A percentile compares a stretch with the other conserved stretches of the same genome.
Evolutionary conservation across 2,329 filamentous ascomycete genomes (phyloP).

Genomic region (Periglandula ipomoeae): DNA sequence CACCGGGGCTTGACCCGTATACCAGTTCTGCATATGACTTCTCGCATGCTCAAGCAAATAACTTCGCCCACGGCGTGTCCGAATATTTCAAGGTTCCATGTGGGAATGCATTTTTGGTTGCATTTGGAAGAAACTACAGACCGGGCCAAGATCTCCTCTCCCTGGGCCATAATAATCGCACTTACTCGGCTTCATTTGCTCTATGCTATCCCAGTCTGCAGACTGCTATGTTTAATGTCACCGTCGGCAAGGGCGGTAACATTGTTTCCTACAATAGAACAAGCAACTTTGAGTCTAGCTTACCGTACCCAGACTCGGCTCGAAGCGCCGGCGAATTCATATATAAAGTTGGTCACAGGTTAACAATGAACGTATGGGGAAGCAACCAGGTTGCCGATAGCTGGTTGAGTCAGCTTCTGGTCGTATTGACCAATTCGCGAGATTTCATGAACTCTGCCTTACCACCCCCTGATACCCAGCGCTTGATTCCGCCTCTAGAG

Average conservation of each 20-base stretch:
- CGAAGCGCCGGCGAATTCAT: neutral
- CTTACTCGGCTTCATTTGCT: neutral
- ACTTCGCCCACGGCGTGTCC: neutral
- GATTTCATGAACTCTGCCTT: neutral
- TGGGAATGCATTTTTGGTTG: neutral
- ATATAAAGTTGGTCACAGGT: neutral
- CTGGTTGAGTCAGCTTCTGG: neutral
- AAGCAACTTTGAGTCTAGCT: slow-evolving; percentile 4
- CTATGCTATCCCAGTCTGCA: slow-evolving; percentile 5
- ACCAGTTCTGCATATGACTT: too few species aligned
- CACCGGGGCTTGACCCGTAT: too few species aligned
- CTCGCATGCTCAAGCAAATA: too few species aligned
- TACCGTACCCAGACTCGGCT: slow-evolving; percentile 12
- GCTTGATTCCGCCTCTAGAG: slow-evolving; percentile 5
- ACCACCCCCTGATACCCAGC: neutral
- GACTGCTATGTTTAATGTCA: slow-evolving; percentile 26
- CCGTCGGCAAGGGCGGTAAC: slow-evolving; percentile 16
- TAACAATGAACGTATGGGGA: neutral
- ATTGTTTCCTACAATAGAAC: slow-evolving; percentile 14
- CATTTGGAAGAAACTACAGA: neutral
- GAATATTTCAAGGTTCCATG: neutral
- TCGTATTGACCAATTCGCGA: neutral
- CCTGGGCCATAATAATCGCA: neutral
- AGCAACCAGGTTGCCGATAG: neutral
- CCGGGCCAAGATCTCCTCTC: neutral